A percentile compares a stretch with the other conserved stretches of the same genome.
These are phyloP conservation scores for Backusella westeae DNA, from an alignment of 192 early-diverging fungal species.

Conservation along the genomic window DNA sequence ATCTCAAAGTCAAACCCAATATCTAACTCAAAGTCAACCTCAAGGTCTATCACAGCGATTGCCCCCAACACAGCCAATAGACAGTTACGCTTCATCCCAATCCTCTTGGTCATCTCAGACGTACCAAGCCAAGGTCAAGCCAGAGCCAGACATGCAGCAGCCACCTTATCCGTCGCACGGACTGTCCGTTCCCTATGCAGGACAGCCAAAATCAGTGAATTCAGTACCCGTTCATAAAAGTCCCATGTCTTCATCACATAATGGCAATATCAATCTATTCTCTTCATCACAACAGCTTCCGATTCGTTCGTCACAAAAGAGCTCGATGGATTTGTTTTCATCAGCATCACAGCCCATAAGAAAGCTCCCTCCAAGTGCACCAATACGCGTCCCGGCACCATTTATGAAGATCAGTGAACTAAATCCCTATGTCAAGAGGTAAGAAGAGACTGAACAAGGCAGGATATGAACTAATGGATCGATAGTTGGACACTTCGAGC, in stretches of 20 bases:
- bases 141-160: not conserved
- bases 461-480: not conserved
- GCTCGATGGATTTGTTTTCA: not conserved
- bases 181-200: not conserved
- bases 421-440: slow-evolving; percentile 88
- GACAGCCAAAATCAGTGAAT: not conserved
- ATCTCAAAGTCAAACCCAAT: too few relatives aligned
- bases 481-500: slow-evolving; percentile 91
- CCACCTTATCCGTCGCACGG: not conserved
- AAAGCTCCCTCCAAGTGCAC: slow-evolving; percentile 29
- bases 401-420: slow-evolving; percentile 69
- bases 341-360: slow-evolving; percentile 15
- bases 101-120: not conserved
- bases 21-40: too few relatives aligned
- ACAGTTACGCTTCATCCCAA: not conserved
- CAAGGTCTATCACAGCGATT: not conserved
- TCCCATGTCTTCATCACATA: not conserved
- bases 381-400: not conserved
- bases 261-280: too few relatives aligned
- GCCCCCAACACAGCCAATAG: not conserved
- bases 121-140: not conserved
- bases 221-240: not conserved
- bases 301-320: not conserved
- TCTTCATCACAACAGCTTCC: not conserved
- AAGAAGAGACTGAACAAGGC: not conserved